Evolutionary conservation across 2,329 filamentous ascomycete species (phyloP).

Genomic region (Ustulina deusta): DNA sequence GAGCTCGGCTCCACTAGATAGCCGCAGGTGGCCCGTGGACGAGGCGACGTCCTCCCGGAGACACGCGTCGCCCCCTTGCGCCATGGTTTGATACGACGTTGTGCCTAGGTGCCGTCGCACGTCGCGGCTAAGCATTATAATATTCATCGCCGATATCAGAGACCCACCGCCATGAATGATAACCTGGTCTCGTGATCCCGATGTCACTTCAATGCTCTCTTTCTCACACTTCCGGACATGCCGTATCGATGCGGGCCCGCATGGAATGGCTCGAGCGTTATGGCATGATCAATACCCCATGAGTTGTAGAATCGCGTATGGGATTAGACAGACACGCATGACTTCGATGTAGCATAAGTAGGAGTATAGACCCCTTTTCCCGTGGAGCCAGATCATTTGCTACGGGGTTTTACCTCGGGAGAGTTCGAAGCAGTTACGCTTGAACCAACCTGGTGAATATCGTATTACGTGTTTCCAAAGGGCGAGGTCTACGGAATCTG

Average conservation of each 20-base stretch:
- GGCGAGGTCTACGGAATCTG: not conserved
- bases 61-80: not conserved
- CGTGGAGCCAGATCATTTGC: not conserved
- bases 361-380: not conserved
- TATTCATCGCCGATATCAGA: not conserved
- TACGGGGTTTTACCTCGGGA: not conserved
- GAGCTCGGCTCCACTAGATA: not conserved
- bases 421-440: not conserved
- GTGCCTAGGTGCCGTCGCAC: not conserved
- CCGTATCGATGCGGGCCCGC: not conserved
- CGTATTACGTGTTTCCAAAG: not conserved
- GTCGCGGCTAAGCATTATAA: not conserved
- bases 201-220: not conserved
- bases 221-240: not conserved
- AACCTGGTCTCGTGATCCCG: not conserved
- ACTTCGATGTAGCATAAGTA: not conserved
- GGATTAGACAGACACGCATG: not conserved
- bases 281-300: not conserved
- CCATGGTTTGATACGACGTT: conserved; percentile 1
- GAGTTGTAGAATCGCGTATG: not conserved
- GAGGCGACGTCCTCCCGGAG: not conserved
- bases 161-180: not conserved
- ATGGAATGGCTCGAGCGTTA: not conserved
- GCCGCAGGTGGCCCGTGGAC: not conserved
- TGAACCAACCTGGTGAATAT: not conserved